Conservation (phyloP, 106 monocot species). For the Chionographis japonica region DNA sequence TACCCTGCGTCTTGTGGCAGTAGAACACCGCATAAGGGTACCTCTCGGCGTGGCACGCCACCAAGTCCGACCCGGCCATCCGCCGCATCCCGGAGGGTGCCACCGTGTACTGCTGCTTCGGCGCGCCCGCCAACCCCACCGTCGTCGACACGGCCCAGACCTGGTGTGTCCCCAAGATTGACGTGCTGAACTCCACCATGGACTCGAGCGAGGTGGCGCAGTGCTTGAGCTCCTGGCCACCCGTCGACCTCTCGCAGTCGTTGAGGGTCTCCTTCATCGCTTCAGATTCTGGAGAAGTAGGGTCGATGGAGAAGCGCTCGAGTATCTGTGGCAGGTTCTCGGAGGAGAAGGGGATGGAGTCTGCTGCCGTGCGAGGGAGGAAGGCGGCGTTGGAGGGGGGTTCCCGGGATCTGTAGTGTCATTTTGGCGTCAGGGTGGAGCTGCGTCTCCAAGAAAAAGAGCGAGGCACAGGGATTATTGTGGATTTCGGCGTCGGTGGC, state of each 20-base stretch:
- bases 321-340: conserved; percentile 36
- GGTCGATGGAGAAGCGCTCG: conserved; percentile 24
- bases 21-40: conserved; percentile 61
- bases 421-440: conserved; percentile 33
- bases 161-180: conserved; percentile 21
- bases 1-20: conserved; percentile 39
- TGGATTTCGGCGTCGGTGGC: conserved; percentile 24
- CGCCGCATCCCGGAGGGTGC: not conserved
- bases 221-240: conserved; percentile 28
- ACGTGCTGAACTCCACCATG: conserved; percentile 65
- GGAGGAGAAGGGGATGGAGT: conserved; percentile 57
- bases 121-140: conserved; percentile 6
- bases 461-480: conserved; percentile 27
- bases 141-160: conserved; percentile 28
- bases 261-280: conserved; percentile 25
- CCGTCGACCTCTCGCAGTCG: conserved; percentile 39
- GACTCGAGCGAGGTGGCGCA: conserved; percentile 80
- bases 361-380: conserved; percentile 27
- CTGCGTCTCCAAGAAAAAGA: conserved; percentile 60
- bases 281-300: conserved; percentile 26
- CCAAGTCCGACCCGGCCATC: conserved; percentile 16
- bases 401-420: conserved; percentile 20
- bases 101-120: conserved; percentile 27
- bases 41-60: conserved; percentile 44
- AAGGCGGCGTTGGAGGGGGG: conserved; percentile 9